Evolutionary conservation across 2,329 filamentous ascomycete genomes (phyloP), one percentile per base, ranked within the genome.

Genomic region (Colletotrichum eremochloae): DNA sequence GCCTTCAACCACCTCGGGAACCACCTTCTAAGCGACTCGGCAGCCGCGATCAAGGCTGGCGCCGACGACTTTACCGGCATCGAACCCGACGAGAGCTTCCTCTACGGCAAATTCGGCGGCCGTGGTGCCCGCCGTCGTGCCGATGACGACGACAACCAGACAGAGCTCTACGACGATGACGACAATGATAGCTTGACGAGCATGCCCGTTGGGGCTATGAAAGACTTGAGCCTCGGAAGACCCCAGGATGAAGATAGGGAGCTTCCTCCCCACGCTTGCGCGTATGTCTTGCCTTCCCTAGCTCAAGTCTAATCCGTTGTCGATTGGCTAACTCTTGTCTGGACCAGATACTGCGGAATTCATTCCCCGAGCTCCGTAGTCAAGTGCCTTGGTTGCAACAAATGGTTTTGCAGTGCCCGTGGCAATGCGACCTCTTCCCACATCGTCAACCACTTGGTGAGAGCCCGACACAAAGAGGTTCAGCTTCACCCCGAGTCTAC

Each of bases 401-500:
- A 98, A 81, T 99, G 96, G 96, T 99, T 99, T 82, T 99, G 96
- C 84, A 98, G 95, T 83, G 95, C 96, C 72, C 94, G 96, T 78
- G 96, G 96, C 76, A 99, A 98, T 82, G 95, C 95, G 24, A 97
- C 94, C 63, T 98, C 96, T 36, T 97, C 96, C 44, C 96, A 99
- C 81, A 98, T 99, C 77, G 94, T 99, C 84, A 98, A 98, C 82
- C 96, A 99, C 80, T 90, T 99, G 44, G 96, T 99, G 73, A 93
- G 97, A 79, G 96, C 97, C 75, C 93, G 96, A 75, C 96, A 99
- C 86, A 99, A 98, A 87, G 97, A 99, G 85, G 96, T 99, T 65
- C 96, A 98, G 82, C 90, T 99, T 67, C 96, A 99, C 81, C 96
- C 96, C 9, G 91, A 92, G 76, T 98, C 96, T 24, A 92, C 95